Base-by-base conservation (phyloP, 2,329 filamentous ascomycete species). In the Pseudogymnoascus pannorum region DNA sequence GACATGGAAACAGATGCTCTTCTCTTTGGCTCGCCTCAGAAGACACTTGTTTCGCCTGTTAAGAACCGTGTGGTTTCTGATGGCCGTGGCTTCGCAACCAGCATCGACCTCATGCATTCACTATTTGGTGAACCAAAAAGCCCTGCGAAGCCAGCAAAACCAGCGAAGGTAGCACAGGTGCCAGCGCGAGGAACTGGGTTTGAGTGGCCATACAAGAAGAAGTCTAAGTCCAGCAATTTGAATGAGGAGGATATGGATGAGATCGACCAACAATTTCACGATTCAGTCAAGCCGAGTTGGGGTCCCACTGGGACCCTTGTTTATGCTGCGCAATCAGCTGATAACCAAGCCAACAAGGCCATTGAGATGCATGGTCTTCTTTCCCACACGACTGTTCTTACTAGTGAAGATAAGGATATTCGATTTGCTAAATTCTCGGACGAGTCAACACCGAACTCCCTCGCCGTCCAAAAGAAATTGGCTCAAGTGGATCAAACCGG, bases 51-150 rank as follows among this genome's bases (percentile, higher is more conserved):
- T 16, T 58, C 57, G 11, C 20, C 31, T 18, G 60, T 71, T 66
- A 66, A 62, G 57, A 65, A 38, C 40, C 44, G 65, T 65, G 68
- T 66, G 40, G 65, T 68, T 16, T 69, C 68, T 29, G 70, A 71
- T 60, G 79, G 81, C 60, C 84, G 84, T 66, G 87, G 88, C 0
- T 93, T 96, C 74, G 83, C 86, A 18, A 96, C 89, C 18, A 92
- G 89, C 70, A 96, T 97, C 76, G 94, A 97, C 77, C 79, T 97
- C 72, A 97, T 96, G 91, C 93, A 96, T 72, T 96, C 91, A 57
- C 79, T 97, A 61, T 97, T 95, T 75, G 88, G 89, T 73, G 84
- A 88, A 75, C 81, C 86, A 65, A 85, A 83, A 77, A 80, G 79
- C 60, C 80, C 80, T 65, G 75, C 77, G 60, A 78, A 82, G 69